Evolutionary conservation across 192 early-diverging fungal genomes (phyloP), one percentile per base, ranked within the genome.

Genomic region (Rhizophagus prolifer): DNA sequence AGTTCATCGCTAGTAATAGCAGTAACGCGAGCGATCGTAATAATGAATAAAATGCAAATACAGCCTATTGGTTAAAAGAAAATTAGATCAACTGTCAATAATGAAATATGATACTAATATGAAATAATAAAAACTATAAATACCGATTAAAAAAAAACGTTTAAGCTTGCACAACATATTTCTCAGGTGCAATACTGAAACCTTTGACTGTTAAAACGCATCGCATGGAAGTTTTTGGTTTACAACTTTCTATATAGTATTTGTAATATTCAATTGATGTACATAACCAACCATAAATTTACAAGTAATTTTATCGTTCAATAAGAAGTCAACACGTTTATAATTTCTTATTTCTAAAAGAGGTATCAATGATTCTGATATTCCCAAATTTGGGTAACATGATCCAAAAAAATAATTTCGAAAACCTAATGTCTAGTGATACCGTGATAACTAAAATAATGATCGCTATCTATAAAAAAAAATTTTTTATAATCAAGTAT

Each of bases 171-270:
- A 67, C 36, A 36, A n/a, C 65, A 67, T 67, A n/a, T 67, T 66
- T 67, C 21, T 67, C 28, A 41, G 65, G 65, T 38, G 31, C 30
- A 67, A 67, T 67, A 38, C 31, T 16, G 65, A 67, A 66, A 67
- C 10, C 36, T 30, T 67, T 67, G 61, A 62, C 26, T n/a, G 31
- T 38, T 34, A 67, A 67, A 67, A 67, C 63, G 65, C 65, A 67
- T 67, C 65, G 65, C 65, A 44, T 44, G 41, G 12, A 44, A 44
- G 41, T 44, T 44, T 44, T 44, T 44, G 41, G 41, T 44, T 44
- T 44, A 44, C 10, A 44, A 44, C 41, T 2, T 44, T 44, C 41
- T 44, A 44, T 44, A 44, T 44, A 2, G 1, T 44, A 44, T 44
- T 38, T 38, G 36, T 38, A 38, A 38, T 38, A 38, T 38, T 38